Evolutionary conservation across 345 rosid species (phyloP), one percentile per base, ranked within the genome.

Genomic region (Arabis hirsuta): DNA sequence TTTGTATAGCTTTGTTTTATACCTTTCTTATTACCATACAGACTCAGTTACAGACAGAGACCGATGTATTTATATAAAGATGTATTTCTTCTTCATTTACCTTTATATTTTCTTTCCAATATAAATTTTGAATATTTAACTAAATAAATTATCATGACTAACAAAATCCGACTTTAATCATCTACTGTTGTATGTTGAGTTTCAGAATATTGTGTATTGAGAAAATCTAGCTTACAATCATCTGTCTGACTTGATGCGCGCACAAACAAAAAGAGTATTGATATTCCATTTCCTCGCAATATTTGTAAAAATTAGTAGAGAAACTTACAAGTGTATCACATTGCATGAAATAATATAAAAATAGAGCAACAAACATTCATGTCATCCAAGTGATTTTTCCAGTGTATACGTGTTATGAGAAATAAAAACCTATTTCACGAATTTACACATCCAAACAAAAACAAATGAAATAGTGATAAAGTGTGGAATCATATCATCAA

Each of bases 391-490:
- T 60, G 67, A 71, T 62, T 41, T 29, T 62, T 34, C n/a, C 55
- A 36, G 54, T 62, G 55, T 8, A 53, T 44, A 39, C 29, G 10
- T 39, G 38, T 29, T 61, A 43, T 20, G 62, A 44, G 61, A 51
- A 32, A 67, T 24, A 58, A 62, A 51, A 52, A 63, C 69, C 73
- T 74, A 67, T 68, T 75, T 68, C 74, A 75, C 64, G 54, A 38
- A 75, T 68, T 62, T 75, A 75, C 79, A 68, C 69, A 68, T 60
- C 67, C 69, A 75, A 59, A 68, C 79, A 75, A 68, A 60, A 75
- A 68, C 79, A 68, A 75, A 68, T 75, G 79, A 54, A 75, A 68
- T 61, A 53, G 79, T 68, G 79, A 68, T 62, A 51, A 38, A 48
- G 71, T 16, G 59, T 67, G 73, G 5, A 20, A 13, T 16, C 47